Percentiles rank a stretch among this genome's conserved stretches.
Evolutionary conservation across 208 protist genomes (phyloP).

Genomic region (Blastocrithidia nonstop): DNA sequence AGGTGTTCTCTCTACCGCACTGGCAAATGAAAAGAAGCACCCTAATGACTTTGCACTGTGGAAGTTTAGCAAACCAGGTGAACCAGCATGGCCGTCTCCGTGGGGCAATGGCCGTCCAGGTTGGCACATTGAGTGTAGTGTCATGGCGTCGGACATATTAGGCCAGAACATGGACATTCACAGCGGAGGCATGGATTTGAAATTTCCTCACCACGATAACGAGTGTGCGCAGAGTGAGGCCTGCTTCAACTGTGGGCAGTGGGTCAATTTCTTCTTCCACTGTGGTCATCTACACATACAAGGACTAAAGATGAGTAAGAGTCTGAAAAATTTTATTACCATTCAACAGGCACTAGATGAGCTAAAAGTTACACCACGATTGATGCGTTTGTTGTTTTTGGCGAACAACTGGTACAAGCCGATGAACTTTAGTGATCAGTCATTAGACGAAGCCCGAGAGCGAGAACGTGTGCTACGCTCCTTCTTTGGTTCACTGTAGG

Average conservation of each 20-base stretch:
- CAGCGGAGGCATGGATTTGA: constrained; percentile 95
- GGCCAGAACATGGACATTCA: constrained; percentile 95
- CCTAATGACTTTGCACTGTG: constrained; percentile 96
- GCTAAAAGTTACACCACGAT: constrained; percentile 42
- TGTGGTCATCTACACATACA: constrained; percentile 96
- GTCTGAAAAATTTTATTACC: constrained; percentile 99
- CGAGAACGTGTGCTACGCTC: constrained; percentile 66
- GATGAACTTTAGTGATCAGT: constrained; percentile 89
- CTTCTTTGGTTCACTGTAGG: constrained; percentile 74
- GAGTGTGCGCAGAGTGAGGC: constrained; percentile 96
- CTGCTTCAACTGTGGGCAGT: constrained; percentile 73
- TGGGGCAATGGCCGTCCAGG: constrained; percentile 94
- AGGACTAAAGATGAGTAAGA: constrained; percentile 98
- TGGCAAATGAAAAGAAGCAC: constrained; percentile 78
- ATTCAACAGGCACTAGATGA: constrained; percentile 82
- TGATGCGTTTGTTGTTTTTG: constrained; percentile 93
- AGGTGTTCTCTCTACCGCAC: constrained; percentile 30
- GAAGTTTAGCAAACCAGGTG: constrained; percentile 91
- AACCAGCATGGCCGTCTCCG: constrained; percentile 90
- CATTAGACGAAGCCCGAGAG: constrained; percentile 71
- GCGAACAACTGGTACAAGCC: constrained; percentile 77
- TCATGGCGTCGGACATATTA: constrained; percentile 93
- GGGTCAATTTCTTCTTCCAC: constrained; percentile 98
- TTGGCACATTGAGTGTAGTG: constrained; percentile 99
- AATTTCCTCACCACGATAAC: constrained; percentile 99